Conservation (phyloP, 495 filamentous ascomycete genomes). For the Aspergillus baeticus region DNA sequence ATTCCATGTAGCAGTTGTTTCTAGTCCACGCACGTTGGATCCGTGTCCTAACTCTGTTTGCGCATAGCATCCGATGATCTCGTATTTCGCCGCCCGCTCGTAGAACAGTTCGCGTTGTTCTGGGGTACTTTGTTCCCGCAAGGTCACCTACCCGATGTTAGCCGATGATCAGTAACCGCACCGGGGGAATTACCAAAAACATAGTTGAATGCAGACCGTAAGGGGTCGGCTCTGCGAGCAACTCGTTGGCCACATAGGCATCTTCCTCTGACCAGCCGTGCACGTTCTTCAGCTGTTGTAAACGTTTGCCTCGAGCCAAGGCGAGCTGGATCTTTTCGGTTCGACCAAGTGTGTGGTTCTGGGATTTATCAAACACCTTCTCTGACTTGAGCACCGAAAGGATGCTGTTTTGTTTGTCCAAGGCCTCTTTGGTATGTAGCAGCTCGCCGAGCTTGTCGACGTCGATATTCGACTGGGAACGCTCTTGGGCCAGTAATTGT, state of each 20-base stretch:
- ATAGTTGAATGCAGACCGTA: slow-evolving; percentile 67
- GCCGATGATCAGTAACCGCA: background rate
- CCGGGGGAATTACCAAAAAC: slow-evolving; percentile 51
- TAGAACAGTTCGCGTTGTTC: slow-evolving; percentile 70
- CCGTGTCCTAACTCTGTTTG: slow-evolving; percentile 77
- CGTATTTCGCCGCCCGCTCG: slow-evolving; percentile 59
- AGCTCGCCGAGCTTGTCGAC: slow-evolving; percentile 60
- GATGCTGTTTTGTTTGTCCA: slow-evolving; percentile 53
- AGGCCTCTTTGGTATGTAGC: slow-evolving; percentile 56
- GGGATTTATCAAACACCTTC: slow-evolving; percentile 66
- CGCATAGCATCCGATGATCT: slow-evolving; percentile 73
- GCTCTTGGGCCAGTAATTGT: slow-evolving; percentile 59
- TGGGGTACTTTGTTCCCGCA: slow-evolving; percentile 65
- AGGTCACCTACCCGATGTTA: slow-evolving; percentile 50
- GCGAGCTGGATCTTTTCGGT: slow-evolving; percentile 63
- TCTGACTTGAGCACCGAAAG: slow-evolving; percentile 56
- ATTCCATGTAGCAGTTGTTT: slow-evolving; percentile 73
- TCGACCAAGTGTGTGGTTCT: slow-evolving; percentile 64
- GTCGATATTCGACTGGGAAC: slow-evolving; percentile 56
- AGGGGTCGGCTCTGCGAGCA: slow-evolving; percentile 65
- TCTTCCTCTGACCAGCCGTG: slow-evolving; percentile 66
- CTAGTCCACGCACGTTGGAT: slow-evolving; percentile 69
- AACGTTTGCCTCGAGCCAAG: slow-evolving; percentile 61
- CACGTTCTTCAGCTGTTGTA: slow-evolving; percentile 60
- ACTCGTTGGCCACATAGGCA: slow-evolving; percentile 53